Conservation (phyloP, 768 basidiomycete species). For the Mrakia hoshinonis region DNA sequence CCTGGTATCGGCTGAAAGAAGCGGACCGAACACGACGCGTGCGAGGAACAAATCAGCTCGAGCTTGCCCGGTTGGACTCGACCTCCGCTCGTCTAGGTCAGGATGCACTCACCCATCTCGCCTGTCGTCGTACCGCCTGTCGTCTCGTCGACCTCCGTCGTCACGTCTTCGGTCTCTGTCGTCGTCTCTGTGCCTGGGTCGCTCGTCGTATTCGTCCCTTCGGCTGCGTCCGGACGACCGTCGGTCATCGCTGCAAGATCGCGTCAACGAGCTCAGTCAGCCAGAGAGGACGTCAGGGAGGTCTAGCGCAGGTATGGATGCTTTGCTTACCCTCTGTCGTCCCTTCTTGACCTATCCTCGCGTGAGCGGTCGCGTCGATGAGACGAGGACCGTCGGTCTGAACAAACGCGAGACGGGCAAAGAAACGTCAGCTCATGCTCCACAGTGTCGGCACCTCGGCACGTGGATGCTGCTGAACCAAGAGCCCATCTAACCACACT, state of each 20-base stretch:
- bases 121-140: slow-evolving; percentile 22
- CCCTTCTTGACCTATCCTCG: slow-evolving; percentile 11
- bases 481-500: not conserved
- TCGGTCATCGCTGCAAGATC: slow-evolving; percentile 10
- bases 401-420: not conserved
- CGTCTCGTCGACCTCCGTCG: slow-evolving; percentile 9
- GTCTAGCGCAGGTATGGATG: too few relatives aligned
- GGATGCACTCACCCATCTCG: slow-evolving; percentile 12
- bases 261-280: not conserved
- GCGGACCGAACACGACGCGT: not conserved
- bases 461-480: not conserved
- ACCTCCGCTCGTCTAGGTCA: too few relatives aligned
- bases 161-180: slow-evolving; percentile 6
- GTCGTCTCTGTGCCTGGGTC: not conserved
- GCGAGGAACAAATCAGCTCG: not conserved
- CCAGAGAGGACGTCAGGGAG: too few relatives aligned
- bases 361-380: slow-evolving; percentile 15
- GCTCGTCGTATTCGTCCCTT: slow-evolving; percentile 23
- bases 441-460: not conserved
- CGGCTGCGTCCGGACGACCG: slow-evolving; percentile 6
- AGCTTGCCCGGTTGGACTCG: not conserved
- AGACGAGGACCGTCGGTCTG: slow-evolving; percentile 12
- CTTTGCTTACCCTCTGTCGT: not conserved
- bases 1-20: not conserved
- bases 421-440: not conserved